Base-by-base conservation (phyloP, 2,329 filamentous ascomycete genomes). In the Cercospora zeina region DNA sequence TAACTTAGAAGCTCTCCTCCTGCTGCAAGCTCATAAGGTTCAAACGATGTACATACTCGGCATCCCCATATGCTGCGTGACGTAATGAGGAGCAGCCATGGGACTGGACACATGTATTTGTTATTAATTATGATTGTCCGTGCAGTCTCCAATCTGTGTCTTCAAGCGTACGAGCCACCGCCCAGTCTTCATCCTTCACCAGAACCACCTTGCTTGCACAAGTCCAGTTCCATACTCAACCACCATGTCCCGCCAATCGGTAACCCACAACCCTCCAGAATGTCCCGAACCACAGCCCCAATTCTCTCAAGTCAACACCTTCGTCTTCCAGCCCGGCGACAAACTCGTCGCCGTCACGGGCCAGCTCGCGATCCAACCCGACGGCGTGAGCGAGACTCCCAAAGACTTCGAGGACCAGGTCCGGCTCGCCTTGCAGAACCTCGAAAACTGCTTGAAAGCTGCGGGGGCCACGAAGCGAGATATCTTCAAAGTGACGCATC, bases 401-500 rank as follows among this genome's bases (percentile, higher is more conserved):
- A 33, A 51, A 49, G 36, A 37, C 34, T 66, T 64, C 50, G 59
- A 62, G 34, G 64, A 60, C 34, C 65, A 67, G 30, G 64, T 67
- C 49, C 54, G 57, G 3, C 51, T 66, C 27, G 65, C 64, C 7
- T 47, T 67, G 24, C 59, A 62, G 42, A 67, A 66, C 27, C 54
- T 67, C n/a, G 65, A 67, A 37, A 67, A 67, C 47, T 64, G 62
- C 33, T 56, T 67, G 27, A 60, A 60, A 47, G 64, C 64, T 14
- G 65, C 62, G 0, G 62, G 65, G 49, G 64, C 65, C 10, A 61
- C 45, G 21, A 67, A 67, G 47, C 47, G 64, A 31, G 65, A 67
- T 51, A 66, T 67, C 31, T 67, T 67, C 64, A 66, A 67, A 47
- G 65, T 67, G 27, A 67, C 65, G n/a, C 65, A 67, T 39, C 62